phyloP scores from a whole-genome alignment of 768 basidiomycete species.

The Mycena galericulata region DNA sequence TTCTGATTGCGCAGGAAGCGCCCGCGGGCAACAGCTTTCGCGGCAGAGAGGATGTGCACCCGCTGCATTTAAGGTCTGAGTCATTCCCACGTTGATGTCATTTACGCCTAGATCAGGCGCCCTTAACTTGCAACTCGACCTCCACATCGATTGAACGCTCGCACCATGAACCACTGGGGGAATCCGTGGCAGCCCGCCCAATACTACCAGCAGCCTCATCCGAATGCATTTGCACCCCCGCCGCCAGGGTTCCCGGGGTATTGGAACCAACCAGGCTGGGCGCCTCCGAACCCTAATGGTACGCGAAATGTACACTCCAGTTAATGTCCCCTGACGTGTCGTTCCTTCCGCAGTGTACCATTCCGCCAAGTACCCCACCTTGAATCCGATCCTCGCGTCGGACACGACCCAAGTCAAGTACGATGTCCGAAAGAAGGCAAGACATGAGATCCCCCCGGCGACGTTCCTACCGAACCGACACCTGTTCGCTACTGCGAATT shows the following conservation, averaged over 20 bases:
- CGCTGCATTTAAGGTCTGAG: constrained; percentile 17
- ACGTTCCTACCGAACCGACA: constrained; percentile 54
- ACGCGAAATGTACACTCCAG: background rate
- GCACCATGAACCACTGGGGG: constrained; percentile 22
- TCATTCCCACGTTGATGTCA: constrained; percentile 27
- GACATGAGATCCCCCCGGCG: constrained; percentile 54
- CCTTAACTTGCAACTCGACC: constrained; percentile 13
- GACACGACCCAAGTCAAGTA: constrained; percentile 64
- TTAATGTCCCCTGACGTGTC: background rate
- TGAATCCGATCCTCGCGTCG: constrained; percentile 66
- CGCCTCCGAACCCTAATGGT: constrained; percentile 23
- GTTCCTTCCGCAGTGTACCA: constrained; percentile 28
- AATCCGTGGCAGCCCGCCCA: constrained; percentile 22
- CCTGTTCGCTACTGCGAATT: constrained; percentile 51
- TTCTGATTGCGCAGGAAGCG: constrained; percentile 1
- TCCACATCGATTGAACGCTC: constrained; percentile 13
- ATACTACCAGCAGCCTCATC: constrained; percentile 25
- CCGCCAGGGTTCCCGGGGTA: constrained; percentile 16
- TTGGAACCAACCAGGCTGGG: constrained; percentile 29
- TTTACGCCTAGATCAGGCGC: constrained; percentile 15
- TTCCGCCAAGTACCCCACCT: constrained; percentile 58
- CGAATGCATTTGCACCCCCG: background rate
- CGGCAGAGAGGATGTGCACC: constrained; percentile 2
- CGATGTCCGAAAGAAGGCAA: constrained; percentile 59
- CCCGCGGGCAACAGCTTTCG: background rate